Evolutionary conservation across 2,329 filamentous ascomycete species (phyloP), one percentile per base, ranked within the genome.

Genomic region (Sarocladiaceae sp.): DNA sequence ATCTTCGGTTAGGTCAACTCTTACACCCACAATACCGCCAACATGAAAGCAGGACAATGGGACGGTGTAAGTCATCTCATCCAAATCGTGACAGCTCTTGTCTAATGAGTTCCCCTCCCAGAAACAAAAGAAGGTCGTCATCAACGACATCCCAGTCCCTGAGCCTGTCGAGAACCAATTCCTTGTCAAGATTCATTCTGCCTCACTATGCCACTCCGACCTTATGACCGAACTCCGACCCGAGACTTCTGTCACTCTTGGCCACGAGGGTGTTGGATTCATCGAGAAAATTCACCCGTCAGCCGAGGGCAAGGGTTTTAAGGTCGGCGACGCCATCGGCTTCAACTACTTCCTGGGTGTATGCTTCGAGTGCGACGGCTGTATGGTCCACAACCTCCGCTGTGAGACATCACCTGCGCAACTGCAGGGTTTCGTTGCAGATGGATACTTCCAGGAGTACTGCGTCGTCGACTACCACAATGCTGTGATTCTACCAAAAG

Each of bases 371-470:
- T 74, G 70, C 52, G 59, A 66, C 16, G 68, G 67, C 11, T 74
- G 70, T 55, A 57, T 61, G 57, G 53, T 68, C 2, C 67, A 70
- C 49, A 69, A 70, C 47, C 46, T 64, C 35, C 58, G 55, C 39
- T 70, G 67, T 53, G 56, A 63, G 43, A 61, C 62, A 7, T 62
- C 62, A 6, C 59, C 62, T n/a, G 55, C 45, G 6, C 27, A 59
- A 27, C 54, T 70, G 16, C 63, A 66, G 35, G 70, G 70, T 4
- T 68, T 73, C 33, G 59, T 54, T 0, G 59, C 54, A 0, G 64
- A 69, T 48, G 71, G 71, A 1, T 71, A 62, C 50, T 74, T 74
- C 46, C 60, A 63, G 16, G 68, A 73, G 53, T 73, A 73, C 51
- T 64, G 64, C 2, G 54, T 68, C 1, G 64, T 69, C 6, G 68